Conservation (phyloP, 345 rosid genomes). For the Bruguiera gymnorhiza region DNA sequence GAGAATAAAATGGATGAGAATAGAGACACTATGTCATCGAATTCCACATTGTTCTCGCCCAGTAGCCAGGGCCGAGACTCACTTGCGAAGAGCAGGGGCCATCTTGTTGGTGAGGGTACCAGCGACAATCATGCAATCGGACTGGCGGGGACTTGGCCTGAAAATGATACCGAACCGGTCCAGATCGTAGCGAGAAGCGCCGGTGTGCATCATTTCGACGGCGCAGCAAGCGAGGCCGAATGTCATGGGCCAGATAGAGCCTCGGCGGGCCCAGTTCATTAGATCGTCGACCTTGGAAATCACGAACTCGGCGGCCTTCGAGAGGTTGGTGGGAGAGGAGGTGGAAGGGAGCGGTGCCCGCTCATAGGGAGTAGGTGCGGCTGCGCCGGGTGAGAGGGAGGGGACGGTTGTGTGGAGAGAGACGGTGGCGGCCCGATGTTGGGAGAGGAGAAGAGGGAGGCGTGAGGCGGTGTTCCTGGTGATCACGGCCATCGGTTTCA, state of each 20-base stretch:
- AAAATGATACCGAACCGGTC: slow-evolving; percentile 93
- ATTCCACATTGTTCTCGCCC: background rate
- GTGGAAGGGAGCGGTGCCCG: slow-evolving; percentile 55
- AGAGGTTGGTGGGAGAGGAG: slow-evolving; percentile 47
- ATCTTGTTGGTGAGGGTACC: slow-evolving; percentile 98
- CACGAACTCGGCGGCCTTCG: slow-evolving; percentile 78
- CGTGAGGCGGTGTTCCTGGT: slow-evolving; percentile 55
- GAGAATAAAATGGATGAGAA: background rate
- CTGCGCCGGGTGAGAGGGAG: slow-evolving; percentile 29
- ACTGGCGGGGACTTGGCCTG: slow-evolving; percentile 95
- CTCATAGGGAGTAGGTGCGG: slow-evolving; percentile 54
- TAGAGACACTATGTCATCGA: background rate
- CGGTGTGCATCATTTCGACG: slow-evolving; percentile 99
- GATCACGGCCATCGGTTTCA: slow-evolving; percentile 52
- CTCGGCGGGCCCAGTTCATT: slow-evolving; percentile 86
- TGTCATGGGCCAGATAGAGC: slow-evolving; percentile 99
- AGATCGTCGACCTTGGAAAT: slow-evolving; percentile 89
- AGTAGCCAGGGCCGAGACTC: background rate
- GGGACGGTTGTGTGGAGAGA: slow-evolving; percentile 48
- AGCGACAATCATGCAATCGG: slow-evolving; percentile 96
- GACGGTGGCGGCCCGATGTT: slow-evolving; percentile 25
- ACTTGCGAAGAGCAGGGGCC: slow-evolving; percentile 99
- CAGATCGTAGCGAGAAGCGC: slow-evolving; percentile 93
- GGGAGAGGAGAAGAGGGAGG: slow-evolving; percentile 42
- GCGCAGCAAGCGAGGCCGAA: slow-evolving; percentile 99